phyloP scores from a whole-genome alignment of 805 yeast genomes.

The Candida ortonii region DNA sequence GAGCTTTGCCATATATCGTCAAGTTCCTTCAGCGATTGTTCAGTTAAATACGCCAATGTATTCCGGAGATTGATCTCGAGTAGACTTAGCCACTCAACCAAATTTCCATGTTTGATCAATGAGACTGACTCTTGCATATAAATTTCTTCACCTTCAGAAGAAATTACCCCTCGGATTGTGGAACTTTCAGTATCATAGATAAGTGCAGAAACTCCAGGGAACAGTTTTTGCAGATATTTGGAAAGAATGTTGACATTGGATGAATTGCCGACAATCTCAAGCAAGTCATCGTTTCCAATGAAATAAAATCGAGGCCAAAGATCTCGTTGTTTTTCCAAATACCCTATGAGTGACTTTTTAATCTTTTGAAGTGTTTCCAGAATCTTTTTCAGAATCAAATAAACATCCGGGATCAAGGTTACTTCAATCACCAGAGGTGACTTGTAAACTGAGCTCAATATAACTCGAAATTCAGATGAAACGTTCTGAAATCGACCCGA shows the following conservation, averaged over 20 bases:
- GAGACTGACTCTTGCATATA: constrained; percentile 42
- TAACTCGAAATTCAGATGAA: constrained; percentile 55
- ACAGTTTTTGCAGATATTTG: constrained; percentile 67
- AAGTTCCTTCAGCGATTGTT: constrained; percentile 32
- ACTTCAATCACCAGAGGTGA: constrained; percentile 55
- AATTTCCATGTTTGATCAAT: constrained; percentile 37
- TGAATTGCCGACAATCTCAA: constrained; percentile 75
- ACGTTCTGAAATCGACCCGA: constrained; percentile 60
- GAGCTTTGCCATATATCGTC: constrained; percentile 10
- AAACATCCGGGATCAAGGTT: constrained; percentile 47
- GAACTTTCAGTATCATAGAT: constrained; percentile 27
- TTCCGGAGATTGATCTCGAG: constrained; percentile 53
- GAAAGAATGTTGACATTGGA: constrained; percentile 45
- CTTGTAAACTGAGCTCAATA: constrained; percentile 49
- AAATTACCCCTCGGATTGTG: constrained; percentile 41
- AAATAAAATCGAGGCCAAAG: constrained; percentile 80
- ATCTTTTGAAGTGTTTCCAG: constrained; percentile 56
- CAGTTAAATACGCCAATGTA: constrained; percentile 42
- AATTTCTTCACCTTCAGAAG: constrained; percentile 67
- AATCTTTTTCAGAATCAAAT: constrained; percentile 44
- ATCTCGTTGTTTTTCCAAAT: constrained; percentile 75
- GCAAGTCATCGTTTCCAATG: constrained; percentile 84
- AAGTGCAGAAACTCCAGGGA: constrained; percentile 56
- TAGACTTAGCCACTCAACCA: constrained; percentile 60
- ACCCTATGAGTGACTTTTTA: constrained; percentile 67